phyloP scores from a whole-genome alignment of 495 filamentous ascomycete genomes.

The Aspergillus heteromorphus region DNA sequence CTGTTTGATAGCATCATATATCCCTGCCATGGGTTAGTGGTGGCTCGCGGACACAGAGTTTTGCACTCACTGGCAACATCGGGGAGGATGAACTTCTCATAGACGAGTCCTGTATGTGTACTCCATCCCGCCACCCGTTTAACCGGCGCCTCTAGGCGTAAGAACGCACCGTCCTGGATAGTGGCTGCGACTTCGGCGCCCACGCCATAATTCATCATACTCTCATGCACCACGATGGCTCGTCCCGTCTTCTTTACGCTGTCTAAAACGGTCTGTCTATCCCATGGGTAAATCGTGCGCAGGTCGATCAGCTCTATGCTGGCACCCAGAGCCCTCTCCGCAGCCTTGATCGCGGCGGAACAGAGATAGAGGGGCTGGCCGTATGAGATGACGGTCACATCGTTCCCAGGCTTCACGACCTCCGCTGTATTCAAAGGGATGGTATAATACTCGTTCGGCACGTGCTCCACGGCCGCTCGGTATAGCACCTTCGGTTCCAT shows the following conservation, averaged over 20 bases:
- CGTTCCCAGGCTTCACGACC: conserved; percentile 73
- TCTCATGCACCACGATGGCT: conserved; percentile 90
- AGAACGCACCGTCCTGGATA: conserved; percentile 83
- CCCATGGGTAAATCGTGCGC: conserved; percentile 92
- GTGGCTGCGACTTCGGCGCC: conserved; percentile 91
- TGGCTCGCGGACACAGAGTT: background rate
- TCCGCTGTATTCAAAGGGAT: conserved; percentile 88
- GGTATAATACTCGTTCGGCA: conserved; percentile 75
- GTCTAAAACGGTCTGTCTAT: conserved; percentile 72
- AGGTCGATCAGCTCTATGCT: conserved; percentile 87
- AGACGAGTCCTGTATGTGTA: conserved; percentile 76
- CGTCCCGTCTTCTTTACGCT: conserved; percentile 89
- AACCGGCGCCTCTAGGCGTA: conserved; percentile 87
- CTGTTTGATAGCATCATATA: conserved; percentile 61
- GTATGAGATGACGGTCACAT: conserved; percentile 86
- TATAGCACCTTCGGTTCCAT: conserved; percentile 97
- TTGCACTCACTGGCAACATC: conserved; percentile 79
- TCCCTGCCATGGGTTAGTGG: conserved; percentile 32
- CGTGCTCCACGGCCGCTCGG: conserved; percentile 90
- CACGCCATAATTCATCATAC: conserved; percentile 90
- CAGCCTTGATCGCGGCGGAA: conserved; percentile 68
- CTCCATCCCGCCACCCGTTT: conserved; percentile 88
- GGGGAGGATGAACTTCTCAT: conserved; percentile 83
- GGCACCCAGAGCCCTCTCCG: conserved; percentile 75
- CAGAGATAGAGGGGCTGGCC: conserved; percentile 90